These are phyloP conservation scores for Panellus pusillus DNA, from an alignment of 768 basidiomycete species.

Conservation along the genomic window DNA sequence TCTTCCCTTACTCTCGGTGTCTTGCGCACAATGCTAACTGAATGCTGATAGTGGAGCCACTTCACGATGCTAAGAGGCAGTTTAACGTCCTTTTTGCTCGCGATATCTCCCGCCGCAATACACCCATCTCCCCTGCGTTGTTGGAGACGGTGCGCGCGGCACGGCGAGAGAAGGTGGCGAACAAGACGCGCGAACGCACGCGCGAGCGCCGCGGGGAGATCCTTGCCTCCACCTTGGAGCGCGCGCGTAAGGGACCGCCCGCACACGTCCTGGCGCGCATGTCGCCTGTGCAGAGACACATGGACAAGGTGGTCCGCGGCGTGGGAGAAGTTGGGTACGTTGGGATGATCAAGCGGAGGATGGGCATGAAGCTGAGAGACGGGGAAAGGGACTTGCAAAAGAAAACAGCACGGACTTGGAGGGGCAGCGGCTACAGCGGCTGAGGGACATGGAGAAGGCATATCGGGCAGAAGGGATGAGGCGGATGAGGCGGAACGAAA, in stretches of 20 bases:
- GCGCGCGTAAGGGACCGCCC: slow-evolving; percentile 59
- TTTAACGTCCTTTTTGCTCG: slow-evolving; percentile 36
- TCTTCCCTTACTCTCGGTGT: neutral
- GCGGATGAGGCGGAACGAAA: neutral
- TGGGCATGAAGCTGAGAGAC: slow-evolving; percentile 48
- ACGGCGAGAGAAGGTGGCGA: slow-evolving; percentile 56
- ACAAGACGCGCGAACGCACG: slow-evolving; percentile 61
- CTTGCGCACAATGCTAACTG: neutral
- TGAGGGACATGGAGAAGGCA: slow-evolving; percentile 29
- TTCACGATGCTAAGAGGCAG: slow-evolving; percentile 29
- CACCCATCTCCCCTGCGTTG: slow-evolving; percentile 49
- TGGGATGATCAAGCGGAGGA: slow-evolving; percentile 56
- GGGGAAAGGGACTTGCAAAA: slow-evolving; percentile 15
- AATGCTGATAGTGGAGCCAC: slow-evolving; percentile 34
- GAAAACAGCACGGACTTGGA: slow-evolving; percentile 31
- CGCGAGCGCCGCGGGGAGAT: slow-evolving; percentile 69
- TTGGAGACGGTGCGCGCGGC: slow-evolving; percentile 53
- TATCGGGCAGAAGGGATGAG: slow-evolving; percentile 5
- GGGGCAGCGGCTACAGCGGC: slow-evolving; percentile 34
- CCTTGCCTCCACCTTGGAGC: slow-evolving; percentile 43
- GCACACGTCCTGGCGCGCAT: slow-evolving; percentile 57
- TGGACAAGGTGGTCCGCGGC: slow-evolving; percentile 52
- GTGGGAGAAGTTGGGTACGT: slow-evolving; percentile 72
- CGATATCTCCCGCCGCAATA: slow-evolving; percentile 42
- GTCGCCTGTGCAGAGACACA: slow-evolving; percentile 43